phyloP scores from a whole-genome alignment of 108 stramenopile species.

The Nannochloropsis salina region DNA sequence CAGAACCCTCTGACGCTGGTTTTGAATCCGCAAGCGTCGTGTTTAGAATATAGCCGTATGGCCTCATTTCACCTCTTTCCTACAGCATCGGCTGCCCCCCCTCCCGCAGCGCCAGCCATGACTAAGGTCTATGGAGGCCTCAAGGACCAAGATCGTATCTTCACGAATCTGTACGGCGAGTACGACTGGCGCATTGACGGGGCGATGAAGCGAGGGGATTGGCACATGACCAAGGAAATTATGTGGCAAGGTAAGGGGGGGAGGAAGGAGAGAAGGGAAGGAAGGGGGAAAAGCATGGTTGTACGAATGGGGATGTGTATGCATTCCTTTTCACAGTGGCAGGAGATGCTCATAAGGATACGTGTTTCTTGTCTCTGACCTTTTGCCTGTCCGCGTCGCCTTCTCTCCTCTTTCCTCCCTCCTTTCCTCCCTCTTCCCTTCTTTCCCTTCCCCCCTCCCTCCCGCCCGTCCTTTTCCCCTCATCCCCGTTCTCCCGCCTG shows the following conservation, averaged over 20 bases:
- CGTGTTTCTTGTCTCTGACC: neutral
- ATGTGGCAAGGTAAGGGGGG: slow-evolving; percentile 32
- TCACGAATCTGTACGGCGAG: slow-evolving; percentile 99
- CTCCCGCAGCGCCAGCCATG: slow-evolving; percentile 24
- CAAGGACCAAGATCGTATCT: slow-evolving; percentile 97
- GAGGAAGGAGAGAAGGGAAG: neutral
- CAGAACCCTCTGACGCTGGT: too few species aligned
- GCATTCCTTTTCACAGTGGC: too few species aligned
- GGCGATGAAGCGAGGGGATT: slow-evolving; percentile 75
- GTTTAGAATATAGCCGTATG: too few species aligned
- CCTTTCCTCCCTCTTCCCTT: neutral
- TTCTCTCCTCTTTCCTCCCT: neutral
- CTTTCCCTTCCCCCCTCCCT: neutral
- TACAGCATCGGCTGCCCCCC: neutral
- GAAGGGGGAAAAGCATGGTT: neutral
- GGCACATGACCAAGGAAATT: slow-evolving; percentile 92
- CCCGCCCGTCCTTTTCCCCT: neutral
- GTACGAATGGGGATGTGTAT: neutral
- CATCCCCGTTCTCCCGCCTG: neutral
- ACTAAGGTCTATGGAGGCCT: slow-evolving; percentile 75
- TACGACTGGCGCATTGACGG: slow-evolving; percentile 96
- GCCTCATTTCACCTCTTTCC: too few species aligned
- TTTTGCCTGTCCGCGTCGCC: neutral
- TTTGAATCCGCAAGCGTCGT: too few species aligned
- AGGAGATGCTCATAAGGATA: too few species aligned